Conservation (phyloP, 2,329 filamentous ascomycete species). For the Verticillium klebahnii region DNA sequence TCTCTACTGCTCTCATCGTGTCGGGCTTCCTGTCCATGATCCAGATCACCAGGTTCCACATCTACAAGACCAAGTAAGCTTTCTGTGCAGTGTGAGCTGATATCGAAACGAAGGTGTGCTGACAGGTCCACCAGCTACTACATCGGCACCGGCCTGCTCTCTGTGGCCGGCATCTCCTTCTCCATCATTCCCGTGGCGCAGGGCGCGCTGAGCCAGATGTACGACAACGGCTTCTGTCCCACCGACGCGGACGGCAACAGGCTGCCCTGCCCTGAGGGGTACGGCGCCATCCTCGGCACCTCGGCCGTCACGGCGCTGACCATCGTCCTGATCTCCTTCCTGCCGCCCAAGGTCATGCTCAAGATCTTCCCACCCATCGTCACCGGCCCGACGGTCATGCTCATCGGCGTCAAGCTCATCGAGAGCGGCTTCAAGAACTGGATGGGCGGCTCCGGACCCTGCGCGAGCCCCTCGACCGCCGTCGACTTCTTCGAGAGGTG, state of each 20-base stretch:
- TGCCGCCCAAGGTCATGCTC: constrained; percentile 63
- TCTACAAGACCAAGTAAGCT: constrained; percentile 57
- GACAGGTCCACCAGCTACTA: constrained; percentile 52
- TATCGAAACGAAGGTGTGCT: not conserved
- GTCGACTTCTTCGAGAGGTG: constrained; percentile 58
- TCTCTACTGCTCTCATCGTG: constrained; percentile 74
- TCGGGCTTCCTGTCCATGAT: constrained; percentile 70
- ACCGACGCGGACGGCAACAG: constrained; percentile 56
- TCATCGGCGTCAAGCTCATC: constrained; percentile 72
- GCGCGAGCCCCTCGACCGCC: constrained; percentile 40
- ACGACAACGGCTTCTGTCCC: constrained; percentile 64
- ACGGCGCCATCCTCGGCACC: constrained; percentile 72
- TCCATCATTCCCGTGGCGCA: constrained; percentile 69
- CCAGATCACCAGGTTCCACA: constrained; percentile 74
- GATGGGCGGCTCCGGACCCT: constrained; percentile 68
- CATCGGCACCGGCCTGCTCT: constrained; percentile 74
- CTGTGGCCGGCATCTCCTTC: constrained; percentile 76
- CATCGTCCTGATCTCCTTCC: constrained; percentile 71
- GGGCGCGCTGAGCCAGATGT: constrained; percentile 73
- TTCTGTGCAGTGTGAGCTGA: not conserved
- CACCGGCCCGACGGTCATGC: constrained; percentile 64
- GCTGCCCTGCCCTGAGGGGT: constrained; percentile 71
- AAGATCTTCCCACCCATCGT: constrained; percentile 76
- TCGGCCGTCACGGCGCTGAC: constrained; percentile 60
- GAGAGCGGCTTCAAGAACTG: constrained; percentile 69